Percentiles rank a stretch among this genome's conserved stretches.
phyloP scores from a whole-genome alignment of 2,329 filamentous ascomycete species.

The Trichoderma harzianum region DNA sequence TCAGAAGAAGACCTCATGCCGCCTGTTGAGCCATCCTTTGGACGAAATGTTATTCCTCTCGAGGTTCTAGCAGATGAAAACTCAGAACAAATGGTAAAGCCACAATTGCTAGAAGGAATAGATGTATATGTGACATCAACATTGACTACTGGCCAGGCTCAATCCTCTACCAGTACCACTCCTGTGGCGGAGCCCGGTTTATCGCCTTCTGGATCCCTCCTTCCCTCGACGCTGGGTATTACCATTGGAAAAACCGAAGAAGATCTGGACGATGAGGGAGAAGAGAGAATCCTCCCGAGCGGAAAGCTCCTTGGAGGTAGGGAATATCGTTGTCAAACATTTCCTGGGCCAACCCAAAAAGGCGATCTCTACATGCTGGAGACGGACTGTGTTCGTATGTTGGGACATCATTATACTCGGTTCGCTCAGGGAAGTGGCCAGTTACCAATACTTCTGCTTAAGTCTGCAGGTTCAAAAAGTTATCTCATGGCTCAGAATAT shows the following conservation, averaged over 20 bases:
- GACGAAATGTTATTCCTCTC: too few species aligned
- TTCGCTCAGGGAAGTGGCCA: fast-evolving
- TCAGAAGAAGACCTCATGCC: too few species aligned
- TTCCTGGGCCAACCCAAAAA: neutral
- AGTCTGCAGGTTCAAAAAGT: too few species aligned
- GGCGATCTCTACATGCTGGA: neutral
- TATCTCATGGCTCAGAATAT: neutral
- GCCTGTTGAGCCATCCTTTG: too few species aligned
- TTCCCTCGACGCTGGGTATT: too few species aligned
- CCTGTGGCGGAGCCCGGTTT: too few species aligned
- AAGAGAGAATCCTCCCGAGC: fast-evolving
- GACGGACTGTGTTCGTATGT: fast-evolving
- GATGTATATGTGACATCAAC: neutral
- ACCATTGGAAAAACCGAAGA: too few species aligned
- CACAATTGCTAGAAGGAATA: neutral
- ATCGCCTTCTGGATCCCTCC: too few species aligned
- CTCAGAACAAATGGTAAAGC: neutral
- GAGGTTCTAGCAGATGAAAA: neutral
- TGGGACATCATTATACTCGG: fast-evolving
- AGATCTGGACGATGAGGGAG: neutral
- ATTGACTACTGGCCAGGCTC: neutral
- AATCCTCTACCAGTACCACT: neutral
- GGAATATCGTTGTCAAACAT: neutral
- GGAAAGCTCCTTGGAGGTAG: neutral
- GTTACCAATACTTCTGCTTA: too few species aligned